Evolutionary conservation across 1,284 basidiomycete species (phyloP), one percentile per base, ranked within the genome.

Genomic region (Ceratobasidium sp.): DNA sequence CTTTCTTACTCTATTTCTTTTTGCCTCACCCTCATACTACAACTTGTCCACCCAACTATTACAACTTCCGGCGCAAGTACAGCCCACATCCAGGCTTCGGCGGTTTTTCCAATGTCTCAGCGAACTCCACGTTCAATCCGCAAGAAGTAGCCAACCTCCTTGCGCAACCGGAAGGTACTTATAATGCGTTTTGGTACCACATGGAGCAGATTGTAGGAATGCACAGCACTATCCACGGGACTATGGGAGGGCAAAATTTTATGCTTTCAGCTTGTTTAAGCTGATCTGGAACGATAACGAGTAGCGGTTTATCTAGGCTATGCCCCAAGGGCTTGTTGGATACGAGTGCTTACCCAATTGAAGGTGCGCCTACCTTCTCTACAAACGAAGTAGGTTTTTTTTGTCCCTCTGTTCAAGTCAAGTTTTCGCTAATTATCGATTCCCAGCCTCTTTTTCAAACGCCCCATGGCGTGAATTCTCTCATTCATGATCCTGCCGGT

Each of bases 1-100:
- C 21, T 35, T 2, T 23, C 23, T 14, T 16, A 41, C n/a, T 63
- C n/a, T n/a, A n/a, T n/a, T n/a, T n/a, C n/a, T n/a, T n/a, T n/a
- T n/a, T n/a, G n/a, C n/a, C n/a, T n/a, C n/a, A n/a, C n/a, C n/a
- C n/a, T n/a, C n/a, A n/a, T n/a, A n/a, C n/a, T n/a, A n/a, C n/a
- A n/a, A n/a, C n/a, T n/a, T n/a, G n/a, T n/a, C n/a, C n/a, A n/a
- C n/a, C n/a, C 14, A 66, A 49, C 13, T 1, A 47, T 9, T 49
- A 66, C 21, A 66, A 66, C 32, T 49, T 66, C 21, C 63, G 63
- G 23, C 63, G 63, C 9, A 21, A 54, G 21, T 66, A 66, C 32
- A 14, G n/a, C 5, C 63, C 63, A 4, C 43, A 43, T n/a, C 50
- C 14, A 8, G 50, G 14, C 4, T 67, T 54, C n/a, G 23, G n/a